Base-by-base conservation (phyloP, 108 stramenopile genomes). In the Pseudonitzschia multiseries region DNA sequence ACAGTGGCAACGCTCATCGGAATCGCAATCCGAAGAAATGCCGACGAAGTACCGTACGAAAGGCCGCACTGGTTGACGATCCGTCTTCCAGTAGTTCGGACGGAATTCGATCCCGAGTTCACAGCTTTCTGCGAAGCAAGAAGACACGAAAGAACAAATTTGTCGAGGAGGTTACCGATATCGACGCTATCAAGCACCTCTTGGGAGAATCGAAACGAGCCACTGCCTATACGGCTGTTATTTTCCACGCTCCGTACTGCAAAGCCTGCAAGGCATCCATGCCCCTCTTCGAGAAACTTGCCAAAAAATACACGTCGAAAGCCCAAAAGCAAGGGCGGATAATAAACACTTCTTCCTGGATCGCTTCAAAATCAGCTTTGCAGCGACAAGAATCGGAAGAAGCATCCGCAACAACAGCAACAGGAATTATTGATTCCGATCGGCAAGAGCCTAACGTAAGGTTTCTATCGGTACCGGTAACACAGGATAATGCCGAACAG, bases 381-480 rank as follows among this genome's bases (percentile, higher is more conserved):
- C 8, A 18, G 18, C 14, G 46, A 18, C 8, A 18, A 18, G 46
- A 48, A 48, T 18, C 18, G 17, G 9, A 18, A 18, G 9, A 48
- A 14, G 13, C 17, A 48, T 14, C 46, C 46, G 2, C 13, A 18
- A 18, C 46, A 18, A 14, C 18, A 18, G 14, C 46, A 14, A 10
- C 17, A 14, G 13, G 17, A 6, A 6, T 10, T 10, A 18, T 18
- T 1, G 17, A 14, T 2, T 14, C 2, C 17, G 46, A 18, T 2
- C 46, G 2, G 17, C 46, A 18, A 2, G 17, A 14, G 18, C 46
- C 66, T 3, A 4, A 8, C 10, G 66, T 67, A 9, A 46, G 4
- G 22, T 67, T 67, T 50, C 27, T 67, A 3, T 67, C 66, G 43
- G 66, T 67, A n/a, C 43, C 66, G 8, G 66, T 67, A 4, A 67